A percentile compares a stretch with the other conserved stretches of the same genome.
Conservation (phyloP, 1,139 yeast genomes). For the Candida glucosophila region DNA sequence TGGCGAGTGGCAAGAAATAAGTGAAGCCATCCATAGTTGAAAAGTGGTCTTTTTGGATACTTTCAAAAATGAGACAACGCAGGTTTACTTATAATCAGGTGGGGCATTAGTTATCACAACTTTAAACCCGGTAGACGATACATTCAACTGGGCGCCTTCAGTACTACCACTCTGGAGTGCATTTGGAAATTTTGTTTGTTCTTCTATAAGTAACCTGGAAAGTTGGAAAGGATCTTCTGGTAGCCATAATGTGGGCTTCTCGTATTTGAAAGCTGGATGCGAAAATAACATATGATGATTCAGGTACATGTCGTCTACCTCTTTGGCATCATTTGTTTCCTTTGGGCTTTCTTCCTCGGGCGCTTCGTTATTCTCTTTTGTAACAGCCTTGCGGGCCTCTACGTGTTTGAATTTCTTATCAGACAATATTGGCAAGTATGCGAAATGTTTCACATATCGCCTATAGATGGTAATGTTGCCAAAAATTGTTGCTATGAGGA, state of each 20-base stretch:
- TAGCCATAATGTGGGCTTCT: conserved; percentile 26
- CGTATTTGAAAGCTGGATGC: conserved; percentile 28
- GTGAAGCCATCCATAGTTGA: conserved; percentile 21
- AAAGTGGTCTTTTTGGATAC: not conserved
- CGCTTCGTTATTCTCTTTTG: no score
- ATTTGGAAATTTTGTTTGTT: conserved; percentile 1
- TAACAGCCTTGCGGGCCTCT: no score
- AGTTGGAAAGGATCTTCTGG: conserved; percentile 19
- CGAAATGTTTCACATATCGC: conserved; percentile 19
- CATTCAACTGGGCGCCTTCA: conserved; percentile 19
- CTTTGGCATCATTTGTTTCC: conserved; percentile 2
- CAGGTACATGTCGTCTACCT: conserved; percentile 8
- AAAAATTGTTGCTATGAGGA: conserved; percentile 28
- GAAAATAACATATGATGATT: conserved; percentile 16
- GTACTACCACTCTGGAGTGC: conserved; percentile 17
- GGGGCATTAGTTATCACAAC: conserved; percentile 24
- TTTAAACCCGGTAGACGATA: conserved; percentile 8
- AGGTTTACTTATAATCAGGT: conserved; percentile 19
- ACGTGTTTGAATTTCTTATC: conserved; percentile 9
- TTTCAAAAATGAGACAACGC: no score
- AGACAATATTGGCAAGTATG: conserved; percentile 20
- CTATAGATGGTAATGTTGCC: conserved; percentile 24
- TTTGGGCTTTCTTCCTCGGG: conserved; percentile 1
- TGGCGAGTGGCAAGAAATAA: conserved; percentile 26
- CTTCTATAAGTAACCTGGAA: conserved; percentile 5